Evolutionary conservation across 2,329 filamentous ascomycete species (phyloP).

Genomic region (Ceratocystis albifundus): DNA sequence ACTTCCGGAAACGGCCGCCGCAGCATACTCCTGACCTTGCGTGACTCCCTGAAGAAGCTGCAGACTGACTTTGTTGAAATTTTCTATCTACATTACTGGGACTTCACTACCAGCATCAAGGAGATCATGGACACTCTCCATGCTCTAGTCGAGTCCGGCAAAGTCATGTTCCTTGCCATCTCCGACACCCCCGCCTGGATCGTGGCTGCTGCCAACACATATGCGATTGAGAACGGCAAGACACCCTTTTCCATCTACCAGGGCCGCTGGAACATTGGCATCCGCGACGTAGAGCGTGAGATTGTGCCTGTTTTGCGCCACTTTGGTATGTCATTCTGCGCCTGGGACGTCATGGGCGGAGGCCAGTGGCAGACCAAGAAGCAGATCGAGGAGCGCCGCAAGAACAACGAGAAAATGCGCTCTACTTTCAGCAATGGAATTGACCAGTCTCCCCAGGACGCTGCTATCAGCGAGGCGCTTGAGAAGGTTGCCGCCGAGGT

Average conservation of each 20-base stretch:
- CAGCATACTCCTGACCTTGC: conserved; percentile 34
- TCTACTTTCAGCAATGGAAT: conserved; percentile 25
- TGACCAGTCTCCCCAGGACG: conserved; percentile 38
- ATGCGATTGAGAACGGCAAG: conserved; percentile 30
- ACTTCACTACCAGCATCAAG: conserved; percentile 33
- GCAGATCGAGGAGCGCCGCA: conserved; percentile 28
- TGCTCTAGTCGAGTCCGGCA: conserved; percentile 33
- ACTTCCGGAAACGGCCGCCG: conserved; percentile 35
- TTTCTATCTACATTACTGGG: conserved; percentile 38
- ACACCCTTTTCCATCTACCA: conserved; percentile 34
- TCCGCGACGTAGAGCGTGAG: conserved; percentile 33
- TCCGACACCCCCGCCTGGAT: conserved; percentile 35
- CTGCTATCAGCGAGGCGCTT: conserved; percentile 44
- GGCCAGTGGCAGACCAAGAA: conserved; percentile 39
- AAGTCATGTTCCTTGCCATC: conserved; percentile 35
- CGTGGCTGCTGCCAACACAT: conserved; percentile 32
- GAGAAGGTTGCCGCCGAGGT: conserved; percentile 48
- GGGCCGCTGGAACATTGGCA: conserved; percentile 31
- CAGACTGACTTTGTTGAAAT: conserved; percentile 37
- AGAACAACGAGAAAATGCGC: conserved; percentile 33
- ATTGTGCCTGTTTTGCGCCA: conserved; percentile 35
- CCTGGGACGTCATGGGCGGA: conserved; percentile 49
- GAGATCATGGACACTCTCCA: conserved; percentile 37
- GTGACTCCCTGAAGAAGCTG: conserved; percentile 37
- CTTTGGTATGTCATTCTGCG: conserved; percentile 41